Base-by-base conservation (phyloP, 768 basidiomycete species). In the Russula lepida region DNA sequence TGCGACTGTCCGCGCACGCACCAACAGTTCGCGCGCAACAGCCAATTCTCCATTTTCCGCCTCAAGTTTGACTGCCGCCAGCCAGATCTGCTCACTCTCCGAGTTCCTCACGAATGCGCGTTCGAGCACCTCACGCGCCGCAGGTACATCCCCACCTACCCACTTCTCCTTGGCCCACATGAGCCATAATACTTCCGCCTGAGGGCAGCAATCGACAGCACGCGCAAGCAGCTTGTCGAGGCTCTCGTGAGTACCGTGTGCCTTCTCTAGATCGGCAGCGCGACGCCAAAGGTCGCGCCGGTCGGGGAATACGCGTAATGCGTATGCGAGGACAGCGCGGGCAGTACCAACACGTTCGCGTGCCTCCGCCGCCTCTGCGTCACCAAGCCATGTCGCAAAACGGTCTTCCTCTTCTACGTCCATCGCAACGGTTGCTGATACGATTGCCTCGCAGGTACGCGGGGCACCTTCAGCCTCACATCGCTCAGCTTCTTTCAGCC, bases 121-220 rank as follows among this genome's bases (percentile, higher is more conserved):
- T 63, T 88, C 91, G 15, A 98, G 84, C 15, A 95, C 89, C 65
- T 86, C 84, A 37, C 94, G 88, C 2, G 97, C 92, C n/a, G 86
- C 88, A 2, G 86, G 83, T 15, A 98, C 91, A 68, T 98, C 91
- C 7, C 90, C 91, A 12, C 79, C 77, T 17, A 92, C 70, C 95
- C 95, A 99, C 71, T 92, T 91, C 76, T 98, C 95, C 74, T 99
- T 99, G 3, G 95, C 97, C 54, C 87, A 83, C 94, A 98, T 98
- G 33, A 98, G 80, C 97, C 97, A 98, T 6, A 99, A 77, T 0
- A 93, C 89, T 72, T 98, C 95, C 1, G 94, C 95, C 66, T 94
- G 92, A 0, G 95, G 97, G 68, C 93, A 95, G 69, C 93, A 86
- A 57, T 88, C 79, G 27, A 95, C 92, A 0, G 95, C 94, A 33